Conservation (phyloP, 306 rosid genomes). For the Citrullus mucosospermus region DNA sequence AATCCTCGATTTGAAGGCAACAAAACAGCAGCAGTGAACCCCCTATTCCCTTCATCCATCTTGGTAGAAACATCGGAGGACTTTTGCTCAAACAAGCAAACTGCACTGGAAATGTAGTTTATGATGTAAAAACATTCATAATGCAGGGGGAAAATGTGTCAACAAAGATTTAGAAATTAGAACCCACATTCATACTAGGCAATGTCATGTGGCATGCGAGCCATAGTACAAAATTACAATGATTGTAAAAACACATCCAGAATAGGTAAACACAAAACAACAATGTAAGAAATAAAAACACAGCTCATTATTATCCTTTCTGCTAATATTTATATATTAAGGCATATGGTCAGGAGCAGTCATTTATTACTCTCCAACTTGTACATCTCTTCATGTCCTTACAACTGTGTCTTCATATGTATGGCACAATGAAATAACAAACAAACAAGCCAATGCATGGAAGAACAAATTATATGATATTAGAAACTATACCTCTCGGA, state of each 20-base stretch:
- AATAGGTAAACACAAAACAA: neutral
- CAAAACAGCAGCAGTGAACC: conserved; percentile 68
- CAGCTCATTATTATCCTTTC: neutral
- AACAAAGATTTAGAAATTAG: neutral
- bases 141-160: neutral
- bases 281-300: neutral
- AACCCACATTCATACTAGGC: neutral
- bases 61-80: conserved; percentile 54
- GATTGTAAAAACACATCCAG: neutral
- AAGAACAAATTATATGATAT: neutral
- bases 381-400: neutral
- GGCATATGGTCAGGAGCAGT: neutral
- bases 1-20: conserved; percentile 59
- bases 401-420: neutral
- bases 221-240: neutral
- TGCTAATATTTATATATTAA: neutral
- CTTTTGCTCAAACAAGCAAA: conserved; percentile 82
- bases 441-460: neutral
- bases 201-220: neutral
- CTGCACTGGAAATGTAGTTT: conserved; percentile 50
- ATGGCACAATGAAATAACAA: neutral
- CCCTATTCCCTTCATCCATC: conserved; percentile 56
- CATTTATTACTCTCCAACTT: neutral
- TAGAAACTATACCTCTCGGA: conserved; percentile 60
- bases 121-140: neutral